These are phyloP conservation scores for Ceratocystis diversiconidia DNA, from an alignment of 2,329 filamentous ascomycete species.

Conservation along the genomic window DNA sequence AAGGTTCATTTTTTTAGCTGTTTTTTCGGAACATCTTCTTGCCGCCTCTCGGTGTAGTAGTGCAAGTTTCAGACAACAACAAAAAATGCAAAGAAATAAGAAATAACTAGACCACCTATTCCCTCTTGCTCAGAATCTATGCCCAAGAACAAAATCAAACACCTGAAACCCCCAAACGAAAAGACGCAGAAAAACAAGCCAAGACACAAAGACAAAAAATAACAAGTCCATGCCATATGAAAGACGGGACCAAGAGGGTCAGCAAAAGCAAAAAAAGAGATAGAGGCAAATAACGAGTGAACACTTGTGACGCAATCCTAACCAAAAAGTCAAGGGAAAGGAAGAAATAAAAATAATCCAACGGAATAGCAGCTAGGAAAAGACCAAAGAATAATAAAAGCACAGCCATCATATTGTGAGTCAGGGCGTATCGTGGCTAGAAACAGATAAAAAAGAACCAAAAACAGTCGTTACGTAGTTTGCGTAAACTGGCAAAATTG, in stretches of 20 bases:
- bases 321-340: not conserved
- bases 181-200: not conserved
- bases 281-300: not conserved
- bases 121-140: slow-evolving; percentile 12
- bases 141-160: slow-evolving; percentile 4
- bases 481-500: not conserved
- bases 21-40: not conserved
- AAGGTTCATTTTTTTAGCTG: too few relatives aligned
- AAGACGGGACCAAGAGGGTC: not conserved
- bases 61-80: not conserved
- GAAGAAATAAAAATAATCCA: not conserved
- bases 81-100: slow-evolving; percentile 10
- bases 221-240: not conserved
- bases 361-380: not conserved
- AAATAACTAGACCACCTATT: slow-evolving; percentile 5
- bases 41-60: not conserved
- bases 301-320: not conserved
- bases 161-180: not conserved
- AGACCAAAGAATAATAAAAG: not conserved
- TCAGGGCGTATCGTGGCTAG: not conserved
- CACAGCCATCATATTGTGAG: not conserved
- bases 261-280: not conserved
- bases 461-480: not conserved
- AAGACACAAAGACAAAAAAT: not conserved
- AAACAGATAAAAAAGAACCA: not conserved